These are phyloP conservation scores for Prunus mongolica DNA, from an alignment of 306 rosid genomes.

Conservation along the genomic window DNA sequence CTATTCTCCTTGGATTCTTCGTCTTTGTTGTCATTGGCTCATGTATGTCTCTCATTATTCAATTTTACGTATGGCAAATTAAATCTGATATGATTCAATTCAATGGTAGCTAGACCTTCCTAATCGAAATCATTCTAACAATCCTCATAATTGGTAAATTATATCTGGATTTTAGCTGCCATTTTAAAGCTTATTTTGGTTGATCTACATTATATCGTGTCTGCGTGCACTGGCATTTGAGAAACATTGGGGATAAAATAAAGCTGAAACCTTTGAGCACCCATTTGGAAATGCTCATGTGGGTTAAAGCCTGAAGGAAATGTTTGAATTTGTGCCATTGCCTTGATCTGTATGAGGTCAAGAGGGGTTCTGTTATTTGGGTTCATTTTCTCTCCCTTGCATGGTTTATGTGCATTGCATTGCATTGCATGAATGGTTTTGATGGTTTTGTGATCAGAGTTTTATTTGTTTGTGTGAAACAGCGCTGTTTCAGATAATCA, in stretches of 20 bases:
- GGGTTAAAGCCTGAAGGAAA: background rate
- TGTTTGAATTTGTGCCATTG: background rate
- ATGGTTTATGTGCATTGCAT: background rate
- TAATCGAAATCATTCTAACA: background rate
- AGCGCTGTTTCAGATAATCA: constrained; percentile 96
- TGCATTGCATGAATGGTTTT: background rate
- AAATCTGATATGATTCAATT: background rate
- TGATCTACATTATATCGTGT: background rate
- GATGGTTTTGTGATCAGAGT: constrained; percentile 16
- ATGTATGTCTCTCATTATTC: constrained; percentile 47
- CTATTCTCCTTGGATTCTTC: constrained; percentile 88
- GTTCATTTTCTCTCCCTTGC: background rate
- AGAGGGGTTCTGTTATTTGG: background rate
- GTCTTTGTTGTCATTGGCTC: constrained; percentile 94
- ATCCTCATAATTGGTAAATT: background rate
- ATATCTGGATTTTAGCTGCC: background rate
- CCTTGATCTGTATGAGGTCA: background rate
- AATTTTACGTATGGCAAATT: background rate
- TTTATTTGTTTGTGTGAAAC: constrained; percentile 17
- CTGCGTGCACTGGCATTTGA: background rate
- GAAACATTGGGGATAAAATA: background rate
- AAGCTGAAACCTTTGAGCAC: background rate
- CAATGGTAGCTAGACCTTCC: background rate
- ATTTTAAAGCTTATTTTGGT: background rate
- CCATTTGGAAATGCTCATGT: background rate